phyloP scores from a whole-genome alignment of 1,284 basidiomycete species.

The Puccinia polysora region DNA sequence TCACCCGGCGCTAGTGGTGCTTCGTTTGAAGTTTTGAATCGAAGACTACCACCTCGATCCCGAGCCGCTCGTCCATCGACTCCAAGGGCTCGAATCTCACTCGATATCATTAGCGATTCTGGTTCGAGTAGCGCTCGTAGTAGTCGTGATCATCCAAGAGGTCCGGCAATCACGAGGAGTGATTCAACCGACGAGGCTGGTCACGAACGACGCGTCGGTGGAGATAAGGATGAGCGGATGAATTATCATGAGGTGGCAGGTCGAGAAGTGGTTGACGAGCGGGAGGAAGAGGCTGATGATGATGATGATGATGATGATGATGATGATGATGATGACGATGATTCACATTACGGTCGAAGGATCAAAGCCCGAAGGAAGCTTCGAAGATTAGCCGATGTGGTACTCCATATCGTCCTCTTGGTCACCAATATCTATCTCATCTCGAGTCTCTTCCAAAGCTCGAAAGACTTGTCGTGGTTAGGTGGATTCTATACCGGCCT shows the following conservation, averaged over 20 bases:
- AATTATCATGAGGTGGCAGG: neutral
- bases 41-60: neutral
- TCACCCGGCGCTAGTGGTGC: neutral
- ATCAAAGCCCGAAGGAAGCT: slow-evolving; percentile 14
- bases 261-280: neutral
- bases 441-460: neutral
- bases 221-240: neutral
- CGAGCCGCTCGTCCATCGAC: neutral
- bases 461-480: neutral
- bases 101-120: slow-evolving; percentile 12
- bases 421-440: slow-evolving; percentile 19
- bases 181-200: neutral
- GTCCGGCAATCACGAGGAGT: neutral
- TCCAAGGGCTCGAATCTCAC: neutral
- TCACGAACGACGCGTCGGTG: too few relatives aligned
- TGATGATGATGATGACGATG: slow-evolving; percentile 35
- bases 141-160: neutral
- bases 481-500: neutral
- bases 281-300: neutral
- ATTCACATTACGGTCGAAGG: neutral
- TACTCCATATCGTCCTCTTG: slow-evolving; percentile 13
- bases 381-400: slow-evolving; percentile 11
- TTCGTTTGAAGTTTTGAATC: slow-evolving; percentile 33
- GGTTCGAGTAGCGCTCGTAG: neutral
- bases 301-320: neutral